These are phyloP conservation scores for Bolboschoenus planiculmis DNA, from an alignment of 176 grass and related monocot genomes.

Conservation along the genomic window DNA sequence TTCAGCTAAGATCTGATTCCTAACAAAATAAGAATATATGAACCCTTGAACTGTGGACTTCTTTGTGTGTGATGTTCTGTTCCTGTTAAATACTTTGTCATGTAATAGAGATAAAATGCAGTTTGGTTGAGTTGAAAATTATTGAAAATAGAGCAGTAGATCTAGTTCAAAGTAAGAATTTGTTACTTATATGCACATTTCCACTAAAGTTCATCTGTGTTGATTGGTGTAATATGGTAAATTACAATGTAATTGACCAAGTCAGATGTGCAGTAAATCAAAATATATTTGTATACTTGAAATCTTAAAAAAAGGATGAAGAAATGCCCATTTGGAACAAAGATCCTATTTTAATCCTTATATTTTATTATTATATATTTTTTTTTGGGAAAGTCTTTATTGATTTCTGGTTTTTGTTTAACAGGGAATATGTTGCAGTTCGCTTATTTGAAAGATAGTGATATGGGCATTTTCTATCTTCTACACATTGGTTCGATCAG, in stretches of 20 bases:
- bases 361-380: neutral
- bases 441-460: neutral
- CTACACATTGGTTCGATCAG: slow-evolving; percentile 17
- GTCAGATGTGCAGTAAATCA: neutral
- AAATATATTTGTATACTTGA: neutral
- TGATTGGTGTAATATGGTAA: neutral
- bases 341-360: neutral
- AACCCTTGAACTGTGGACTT: neutral
- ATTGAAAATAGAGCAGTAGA: neutral
- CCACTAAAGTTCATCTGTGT: neutral
- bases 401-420: slow-evolving; percentile 7
- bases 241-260: neutral
- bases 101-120: neutral
- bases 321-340: neutral
- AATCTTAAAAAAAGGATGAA: neutral
- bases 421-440: neutral
- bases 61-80: neutral
- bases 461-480: slow-evolving; percentile 22
- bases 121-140: neutral
- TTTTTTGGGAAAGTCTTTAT: neutral
- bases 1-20: neutral
- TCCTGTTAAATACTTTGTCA: neutral
- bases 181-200: neutral
- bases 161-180: neutral
- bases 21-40: neutral